These are phyloP conservation scores for Baeospora myosura DNA, from an alignment of 1,284 basidiomycete species.

Conservation along the genomic window DNA sequence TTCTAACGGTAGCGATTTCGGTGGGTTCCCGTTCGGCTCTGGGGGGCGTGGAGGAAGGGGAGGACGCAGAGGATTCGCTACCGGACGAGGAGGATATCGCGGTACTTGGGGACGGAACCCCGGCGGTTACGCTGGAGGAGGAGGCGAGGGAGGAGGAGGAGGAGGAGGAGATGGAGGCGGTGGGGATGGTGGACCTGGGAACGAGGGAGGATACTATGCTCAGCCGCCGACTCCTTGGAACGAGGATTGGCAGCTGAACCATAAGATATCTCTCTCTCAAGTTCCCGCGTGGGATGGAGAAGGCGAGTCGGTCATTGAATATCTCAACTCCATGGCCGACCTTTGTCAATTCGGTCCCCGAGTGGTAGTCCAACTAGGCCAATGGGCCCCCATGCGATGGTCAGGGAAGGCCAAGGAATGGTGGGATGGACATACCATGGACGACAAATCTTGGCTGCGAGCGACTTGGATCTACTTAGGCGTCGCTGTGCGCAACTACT, in stretches of 20 bases:
- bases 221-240: no score
- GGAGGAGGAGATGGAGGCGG: no score
- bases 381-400: constrained; percentile 7
- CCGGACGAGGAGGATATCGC: no score
- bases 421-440: constrained; percentile 6
- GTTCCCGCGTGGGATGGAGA: constrained; percentile 11
- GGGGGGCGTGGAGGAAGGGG: no score
- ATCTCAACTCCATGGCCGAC: constrained; percentile 5
- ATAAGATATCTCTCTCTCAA: constrained; percentile 2
- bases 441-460: neutral
- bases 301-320: constrained; percentile 8
- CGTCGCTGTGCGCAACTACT: constrained; percentile 2
- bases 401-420: constrained; percentile 5
- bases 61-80: no score
- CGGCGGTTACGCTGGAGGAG: no score
- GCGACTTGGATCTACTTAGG: constrained; percentile 4
- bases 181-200: no score
- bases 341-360: constrained; percentile 1
- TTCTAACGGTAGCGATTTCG: no score
- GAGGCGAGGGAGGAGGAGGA: no score
- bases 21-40: no score
- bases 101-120: no score
- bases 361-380: neutral
- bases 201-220: no score
- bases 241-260: constrained; percentile 14